Evolutionary conservation across 2,329 filamentous ascomycete species (phyloP), one percentile per base, ranked within the genome.

Genomic region (Pyrenochaeta sp.): DNA sequence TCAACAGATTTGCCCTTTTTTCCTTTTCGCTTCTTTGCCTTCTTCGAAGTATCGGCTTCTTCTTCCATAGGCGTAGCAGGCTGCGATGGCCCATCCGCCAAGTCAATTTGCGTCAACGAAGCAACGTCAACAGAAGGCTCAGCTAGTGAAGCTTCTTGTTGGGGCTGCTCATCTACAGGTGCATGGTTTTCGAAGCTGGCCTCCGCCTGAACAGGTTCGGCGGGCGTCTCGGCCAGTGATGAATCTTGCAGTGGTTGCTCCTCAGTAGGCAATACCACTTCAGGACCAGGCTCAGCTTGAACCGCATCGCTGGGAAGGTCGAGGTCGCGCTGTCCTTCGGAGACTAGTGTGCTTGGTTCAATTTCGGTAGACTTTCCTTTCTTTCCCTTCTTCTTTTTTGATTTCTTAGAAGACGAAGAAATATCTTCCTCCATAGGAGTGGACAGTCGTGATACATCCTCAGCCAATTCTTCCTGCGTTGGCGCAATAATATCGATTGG

Each of bases 11-110:
- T 59, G 6, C 32, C 51, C 31, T 58, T 57, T 49, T 63, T 64
- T 7, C 52, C 50, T 31, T 60, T 65, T 47, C 79, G 76, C 53
- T 82, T 82, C 10, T 76, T 58, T 6, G 44, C 76, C 58, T 81
- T 83, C 56, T 78, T 77, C 47, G 77, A 64, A 10, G 50, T 45
- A 1, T 45, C 23, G 21, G 48, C 43, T 20, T 62, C 60, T n/a
- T 58, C 54, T 21, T 47, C 52, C 20, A 54, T 15, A 7, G 36
- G 29, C 12, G 48, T 53, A 21, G 50, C 20, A 32, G 49, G 47
- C 11, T 49, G 49, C 4, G 30, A 10, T 2, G 17, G 17, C 27
- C 63, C 54, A 7, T 60, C 42, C 9, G 39, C 33, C 11, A 51
- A 14, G 20, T 53, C 56, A 4, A 56, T 43, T 42, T 36, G 55